phyloP scores from a whole-genome alignment of 768 basidiomycete species.

The Gymnopilus junonius region DNA sequence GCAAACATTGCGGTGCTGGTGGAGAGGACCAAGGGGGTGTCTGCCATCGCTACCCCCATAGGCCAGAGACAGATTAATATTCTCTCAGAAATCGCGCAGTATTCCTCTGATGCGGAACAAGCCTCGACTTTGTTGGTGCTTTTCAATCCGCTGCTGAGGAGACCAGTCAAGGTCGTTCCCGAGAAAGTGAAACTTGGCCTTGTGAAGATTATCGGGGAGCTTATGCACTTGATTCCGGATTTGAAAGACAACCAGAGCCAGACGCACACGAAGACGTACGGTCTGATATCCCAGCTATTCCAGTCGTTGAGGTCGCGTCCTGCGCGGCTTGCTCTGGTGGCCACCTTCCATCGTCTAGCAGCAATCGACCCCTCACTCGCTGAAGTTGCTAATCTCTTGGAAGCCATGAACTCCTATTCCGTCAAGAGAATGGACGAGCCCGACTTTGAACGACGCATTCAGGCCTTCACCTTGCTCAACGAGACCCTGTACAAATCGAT shows the following conservation, averaged over 20 bases:
- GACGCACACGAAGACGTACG: constrained; percentile 58
- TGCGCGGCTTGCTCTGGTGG: constrained; percentile 71
- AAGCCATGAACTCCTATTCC: constrained; percentile 86
- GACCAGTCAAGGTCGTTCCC: constrained; percentile 72
- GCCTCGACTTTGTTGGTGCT: constrained; percentile 74
- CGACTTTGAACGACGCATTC: constrained; percentile 86
- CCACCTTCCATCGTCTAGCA: constrained; percentile 59
- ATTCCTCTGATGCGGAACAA: constrained; percentile 70
- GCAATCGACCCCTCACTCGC: constrained; percentile 50
- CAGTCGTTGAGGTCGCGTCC: constrained; percentile 72
- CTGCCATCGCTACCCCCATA: constrained; percentile 60
- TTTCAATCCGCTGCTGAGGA: constrained; percentile 80
- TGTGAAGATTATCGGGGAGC: constrained; percentile 67
- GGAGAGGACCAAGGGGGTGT: constrained; percentile 57
- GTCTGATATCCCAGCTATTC: constrained; percentile 77
- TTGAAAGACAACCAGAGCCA: constrained; percentile 48
- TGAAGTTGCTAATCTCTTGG: constrained; percentile 57
- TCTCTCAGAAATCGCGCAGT: constrained; percentile 78
- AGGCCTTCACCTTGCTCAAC: constrained; percentile 77
- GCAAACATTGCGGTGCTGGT: constrained; percentile 72
- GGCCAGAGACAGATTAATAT: constrained; percentile 84
- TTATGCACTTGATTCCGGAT: constrained; percentile 72
- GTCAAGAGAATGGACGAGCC: constrained; percentile 84
- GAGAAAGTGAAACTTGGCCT: constrained; percentile 89
- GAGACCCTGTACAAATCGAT: constrained; percentile 60